These are phyloP conservation scores for Aotearoamyces nothofagi DNA, from an alignment of 2,329 filamentous ascomycete genomes.

Conservation along the genomic window DNA sequence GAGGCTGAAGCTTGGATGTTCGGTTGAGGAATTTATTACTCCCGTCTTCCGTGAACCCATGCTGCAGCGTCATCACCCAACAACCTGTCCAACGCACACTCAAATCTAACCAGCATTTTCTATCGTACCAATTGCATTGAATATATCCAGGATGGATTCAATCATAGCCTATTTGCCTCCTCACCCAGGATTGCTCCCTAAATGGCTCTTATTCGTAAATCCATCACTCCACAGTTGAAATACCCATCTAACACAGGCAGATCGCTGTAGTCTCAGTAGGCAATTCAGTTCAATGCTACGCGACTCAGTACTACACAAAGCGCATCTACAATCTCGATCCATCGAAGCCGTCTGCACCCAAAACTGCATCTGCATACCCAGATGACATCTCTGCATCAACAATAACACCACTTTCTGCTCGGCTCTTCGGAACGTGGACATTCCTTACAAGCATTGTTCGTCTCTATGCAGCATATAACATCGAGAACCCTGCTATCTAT, in stretches of 20 bases:
- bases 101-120: too few relatives aligned
- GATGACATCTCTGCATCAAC: slow-evolving; percentile 29
- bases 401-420: slow-evolving; percentile 55
- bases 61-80: too few relatives aligned
- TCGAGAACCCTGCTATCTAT: slow-evolving; percentile 41
- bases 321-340: slow-evolving; percentile 64
- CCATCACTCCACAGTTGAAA: too few relatives aligned
- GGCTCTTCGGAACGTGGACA: slow-evolving; percentile 61
- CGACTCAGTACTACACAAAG: slow-evolving; percentile 66
- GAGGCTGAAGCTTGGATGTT: too few relatives aligned
- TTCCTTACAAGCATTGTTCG: slow-evolving; percentile 44
- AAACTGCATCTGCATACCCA: slow-evolving; percentile 26
- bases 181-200: slow-evolving; percentile 35
- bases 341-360: slow-evolving; percentile 13
- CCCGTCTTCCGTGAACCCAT: too few relatives aligned
- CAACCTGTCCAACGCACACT: too few relatives aligned
- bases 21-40: too few relatives aligned
- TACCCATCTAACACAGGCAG: too few relatives aligned
- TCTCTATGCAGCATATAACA: slow-evolving; percentile 53
- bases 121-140: too few relatives aligned
- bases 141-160: slow-evolving; percentile 2
- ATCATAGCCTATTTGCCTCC: slow-evolving; percentile 17
- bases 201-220: slow-evolving; percentile 50
- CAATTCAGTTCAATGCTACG: slow-evolving; percentile 76
- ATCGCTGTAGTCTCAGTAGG: slow-evolving; percentile 68